A percentile compares a stretch with the other conserved stretches of the same genome.
phyloP scores from a whole-genome alignment of 306 rosid genomes.

The Luffa aegyptiaca region DNA sequence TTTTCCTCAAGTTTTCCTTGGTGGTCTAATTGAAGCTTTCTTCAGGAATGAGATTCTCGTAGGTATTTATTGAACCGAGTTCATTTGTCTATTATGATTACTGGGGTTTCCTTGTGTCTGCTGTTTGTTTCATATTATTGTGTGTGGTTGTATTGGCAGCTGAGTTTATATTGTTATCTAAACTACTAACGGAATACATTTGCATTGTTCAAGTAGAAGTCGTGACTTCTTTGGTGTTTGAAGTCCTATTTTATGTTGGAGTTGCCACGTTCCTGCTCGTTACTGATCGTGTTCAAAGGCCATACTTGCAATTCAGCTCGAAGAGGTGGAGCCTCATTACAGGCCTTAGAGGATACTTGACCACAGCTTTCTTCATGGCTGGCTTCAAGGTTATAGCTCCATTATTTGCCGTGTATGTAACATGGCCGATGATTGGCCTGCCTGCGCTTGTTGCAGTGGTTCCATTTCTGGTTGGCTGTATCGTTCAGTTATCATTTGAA shows the following conservation, averaged over 20 bases:
- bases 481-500: slow-evolving; percentile 60
- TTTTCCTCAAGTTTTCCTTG: slow-evolving; percentile 65
- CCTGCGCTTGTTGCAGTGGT: slow-evolving; percentile 41
- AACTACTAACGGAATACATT: background rate
- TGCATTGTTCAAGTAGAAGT: slow-evolving; percentile 38
- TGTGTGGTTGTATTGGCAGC: background rate
- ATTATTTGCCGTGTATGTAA: slow-evolving; percentile 31
- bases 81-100: background rate
- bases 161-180: background rate
- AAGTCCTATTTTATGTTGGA: slow-evolving; percentile 62
- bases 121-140: background rate
- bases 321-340: slow-evolving; percentile 95
- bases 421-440: slow-evolving; percentile 57
- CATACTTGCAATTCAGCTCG: slow-evolving; percentile 73
- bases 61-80: slow-evolving; percentile 45
- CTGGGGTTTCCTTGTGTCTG: background rate
- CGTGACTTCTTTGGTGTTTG: slow-evolving; percentile 38
- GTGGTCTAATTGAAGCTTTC: slow-evolving; percentile 32
- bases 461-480: slow-evolving; percentile 59
- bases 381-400: slow-evolving; percentile 70
- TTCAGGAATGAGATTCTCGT: slow-evolving; percentile 38
- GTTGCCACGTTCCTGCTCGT: slow-evolving; percentile 52
- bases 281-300: slow-evolving; percentile 72
- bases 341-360: slow-evolving; percentile 77
- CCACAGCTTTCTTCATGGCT: slow-evolving; percentile 42